Evolutionary conservation across 139 green algal genomes (phyloP).

Genomic region (Picochlorum sp.): DNA sequence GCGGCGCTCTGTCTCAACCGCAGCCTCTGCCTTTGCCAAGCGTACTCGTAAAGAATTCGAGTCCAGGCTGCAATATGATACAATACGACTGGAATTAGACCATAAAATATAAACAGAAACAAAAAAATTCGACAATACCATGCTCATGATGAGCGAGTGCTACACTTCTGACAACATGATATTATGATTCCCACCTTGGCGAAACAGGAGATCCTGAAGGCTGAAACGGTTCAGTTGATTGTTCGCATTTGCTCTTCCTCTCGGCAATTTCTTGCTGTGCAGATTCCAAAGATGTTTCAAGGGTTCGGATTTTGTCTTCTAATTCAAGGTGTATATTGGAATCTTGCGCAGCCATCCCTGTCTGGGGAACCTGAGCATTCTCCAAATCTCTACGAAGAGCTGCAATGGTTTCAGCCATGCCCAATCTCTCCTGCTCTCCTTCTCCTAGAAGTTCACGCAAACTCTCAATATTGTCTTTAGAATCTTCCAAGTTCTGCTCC

Average conservation of each 20-base stretch:
- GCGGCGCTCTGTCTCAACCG: slow-evolving; percentile 30
- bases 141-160: too few relatives aligned
- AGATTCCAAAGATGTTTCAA: too few relatives aligned
- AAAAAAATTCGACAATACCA: too few relatives aligned
- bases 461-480: not conserved
- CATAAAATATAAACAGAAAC: not conserved
- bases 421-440: not conserved
- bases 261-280: too few relatives aligned
- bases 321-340: too few relatives aligned
- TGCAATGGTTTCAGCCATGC: not conserved
- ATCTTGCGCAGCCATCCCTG: not conserved
- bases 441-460: not conserved
- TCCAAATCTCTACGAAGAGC: not conserved
- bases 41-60: not conserved
- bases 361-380: not conserved
- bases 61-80: not conserved
- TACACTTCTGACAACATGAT: too few relatives aligned
- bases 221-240: too few relatives aligned
- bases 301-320: too few relatives aligned
- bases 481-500: not conserved
- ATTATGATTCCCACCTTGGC: too few relatives aligned
- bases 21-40: slow-evolving; percentile 34
- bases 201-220: too few relatives aligned
- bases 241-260: too few relatives aligned
- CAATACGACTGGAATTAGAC: not conserved